Evolutionary conservation across 495 filamentous ascomycete species (phyloP).

Genomic region (Ramalina intermedia): DNA sequence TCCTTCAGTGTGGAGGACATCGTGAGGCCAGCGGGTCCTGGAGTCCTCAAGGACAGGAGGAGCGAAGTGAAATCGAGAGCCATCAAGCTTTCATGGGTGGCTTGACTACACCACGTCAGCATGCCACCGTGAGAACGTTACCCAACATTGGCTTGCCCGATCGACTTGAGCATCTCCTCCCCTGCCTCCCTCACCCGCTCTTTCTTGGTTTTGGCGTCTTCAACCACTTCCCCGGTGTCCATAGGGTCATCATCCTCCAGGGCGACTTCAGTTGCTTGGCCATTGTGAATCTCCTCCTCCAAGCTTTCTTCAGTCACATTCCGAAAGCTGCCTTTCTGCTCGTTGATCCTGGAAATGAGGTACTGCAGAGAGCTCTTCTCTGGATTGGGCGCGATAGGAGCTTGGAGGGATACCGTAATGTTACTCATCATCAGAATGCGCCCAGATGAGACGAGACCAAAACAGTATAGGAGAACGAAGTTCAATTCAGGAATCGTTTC

Average conservation of each 20-base stretch:
- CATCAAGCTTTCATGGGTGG: conserved; percentile 49
- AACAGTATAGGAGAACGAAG: too few relatives aligned
- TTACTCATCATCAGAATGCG: not conserved
- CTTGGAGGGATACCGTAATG: conserved; percentile 41
- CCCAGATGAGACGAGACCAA: not conserved
- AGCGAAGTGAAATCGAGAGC: conserved; percentile 77
- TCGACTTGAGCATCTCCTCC: conserved; percentile 38
- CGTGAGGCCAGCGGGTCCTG: conserved; percentile 49
- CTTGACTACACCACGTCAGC: conserved; percentile 28
- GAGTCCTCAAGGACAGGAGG: conserved; percentile 60
- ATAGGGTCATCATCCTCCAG: conserved; percentile 22
- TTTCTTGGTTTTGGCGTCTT: conserved; percentile 12
- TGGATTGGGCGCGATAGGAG: conserved; percentile 37
- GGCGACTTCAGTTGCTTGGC: conserved; percentile 22
- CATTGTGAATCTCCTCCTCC: conserved; percentile 41
- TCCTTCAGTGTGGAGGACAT: conserved; percentile 56
- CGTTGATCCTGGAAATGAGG: conserved; percentile 60
- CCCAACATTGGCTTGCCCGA: conserved; percentile 25
- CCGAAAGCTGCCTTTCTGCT: conserved; percentile 60
- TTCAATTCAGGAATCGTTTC: too few relatives aligned
- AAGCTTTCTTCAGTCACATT: conserved; percentile 49
- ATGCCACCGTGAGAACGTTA: not conserved
- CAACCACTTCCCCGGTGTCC: conserved; percentile 23
- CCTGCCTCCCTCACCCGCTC: conserved; percentile 30
- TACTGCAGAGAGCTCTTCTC: conserved; percentile 48